A percentile compares a stretch with the other conserved stretches of the same genome.
Conservation (phyloP, 164 flowering plant species). For the Liriodendron chinense region DNA sequence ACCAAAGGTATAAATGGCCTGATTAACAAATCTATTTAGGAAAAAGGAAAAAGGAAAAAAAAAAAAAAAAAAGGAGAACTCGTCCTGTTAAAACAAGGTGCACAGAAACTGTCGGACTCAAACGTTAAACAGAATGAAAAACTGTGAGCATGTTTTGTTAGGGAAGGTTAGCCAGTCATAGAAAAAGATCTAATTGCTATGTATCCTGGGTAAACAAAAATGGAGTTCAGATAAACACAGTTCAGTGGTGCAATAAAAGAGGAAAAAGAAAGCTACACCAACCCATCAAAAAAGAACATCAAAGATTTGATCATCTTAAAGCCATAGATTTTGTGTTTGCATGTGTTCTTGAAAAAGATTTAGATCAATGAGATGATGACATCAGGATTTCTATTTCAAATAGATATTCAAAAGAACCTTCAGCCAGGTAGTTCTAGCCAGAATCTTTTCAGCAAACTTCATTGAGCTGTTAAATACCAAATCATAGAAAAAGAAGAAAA, state of each 20-base stretch:
- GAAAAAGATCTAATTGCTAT: too few species aligned
- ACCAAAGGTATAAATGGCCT: neutral
- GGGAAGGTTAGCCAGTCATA: too few species aligned
- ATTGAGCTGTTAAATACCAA: too few species aligned
- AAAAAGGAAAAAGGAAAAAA: too few species aligned
- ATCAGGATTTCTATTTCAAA: too few species aligned
- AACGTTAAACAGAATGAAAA: neutral
- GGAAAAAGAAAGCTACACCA: neutral
- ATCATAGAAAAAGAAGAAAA: too few species aligned
- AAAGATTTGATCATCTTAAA: neutral
- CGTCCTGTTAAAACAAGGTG: too few species aligned
- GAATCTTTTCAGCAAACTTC: too few species aligned
- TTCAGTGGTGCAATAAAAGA: neutral
- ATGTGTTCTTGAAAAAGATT: neutral
- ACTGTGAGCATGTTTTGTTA: too few species aligned
- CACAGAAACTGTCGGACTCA: neutral
- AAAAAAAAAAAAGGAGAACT: too few species aligned
- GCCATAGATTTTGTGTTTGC: neutral
- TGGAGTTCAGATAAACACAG: neutral
- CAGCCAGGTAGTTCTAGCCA: too few species aligned
- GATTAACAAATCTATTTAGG: constrained; percentile 1
- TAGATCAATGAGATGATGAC: neutral
- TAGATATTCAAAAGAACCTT: too few species aligned
- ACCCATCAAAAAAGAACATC: neutral
- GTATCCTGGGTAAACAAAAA: neutral